Conservation (phyloP, 331 rosid genomes). For the Malus hybrid region DNA sequence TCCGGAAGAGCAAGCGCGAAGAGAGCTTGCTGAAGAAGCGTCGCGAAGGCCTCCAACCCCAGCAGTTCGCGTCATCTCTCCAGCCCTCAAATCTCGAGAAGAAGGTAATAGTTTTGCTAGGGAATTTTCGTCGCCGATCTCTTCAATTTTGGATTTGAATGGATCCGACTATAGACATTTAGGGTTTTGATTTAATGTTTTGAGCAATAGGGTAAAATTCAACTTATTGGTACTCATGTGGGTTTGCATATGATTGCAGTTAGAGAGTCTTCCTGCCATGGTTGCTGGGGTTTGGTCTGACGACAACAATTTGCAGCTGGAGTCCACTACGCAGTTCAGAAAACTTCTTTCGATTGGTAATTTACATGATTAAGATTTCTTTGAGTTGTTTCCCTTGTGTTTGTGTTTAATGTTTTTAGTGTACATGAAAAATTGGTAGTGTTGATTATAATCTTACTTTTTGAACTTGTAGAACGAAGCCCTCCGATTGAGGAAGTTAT, state of each 20-base stretch:
- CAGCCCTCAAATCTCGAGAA: conserved; percentile 55
- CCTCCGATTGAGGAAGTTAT: conserved; percentile 95
- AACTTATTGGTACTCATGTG: not conserved
- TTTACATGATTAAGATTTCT: not conserved
- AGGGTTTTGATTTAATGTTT: conserved; percentile 4
- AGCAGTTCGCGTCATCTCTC: conserved; percentile 46
- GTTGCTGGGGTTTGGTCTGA: conserved; percentile 78
- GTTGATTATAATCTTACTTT: not conserved
- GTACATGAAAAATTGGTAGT: not conserved
- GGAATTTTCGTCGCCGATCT: not conserved
- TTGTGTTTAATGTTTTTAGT: not conserved
- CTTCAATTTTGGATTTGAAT: not conserved
- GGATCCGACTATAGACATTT: not conserved
- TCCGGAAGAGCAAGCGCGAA: conserved; percentile 89
- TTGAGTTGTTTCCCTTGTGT: not conserved
- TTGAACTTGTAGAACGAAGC: conserved; percentile 50
- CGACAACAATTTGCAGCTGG: conserved; percentile 57
- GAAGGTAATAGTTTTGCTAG: conserved; percentile 31
- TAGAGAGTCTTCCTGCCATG: conserved; percentile 88
- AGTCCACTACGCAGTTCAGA: conserved; percentile 85
- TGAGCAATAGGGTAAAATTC: not conserved
- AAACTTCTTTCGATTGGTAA: conserved; percentile 83
- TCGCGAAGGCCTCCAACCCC: conserved; percentile 77
- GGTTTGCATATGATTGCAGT: conserved; percentile 34
- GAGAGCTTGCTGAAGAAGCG: conserved; percentile 87